Percentiles rank a stretch among this genome's conserved stretches.
phyloP scores from a whole-genome alignment of 192 early-diverging fungal genomes.

The Dimargaris cristalligena region DNA sequence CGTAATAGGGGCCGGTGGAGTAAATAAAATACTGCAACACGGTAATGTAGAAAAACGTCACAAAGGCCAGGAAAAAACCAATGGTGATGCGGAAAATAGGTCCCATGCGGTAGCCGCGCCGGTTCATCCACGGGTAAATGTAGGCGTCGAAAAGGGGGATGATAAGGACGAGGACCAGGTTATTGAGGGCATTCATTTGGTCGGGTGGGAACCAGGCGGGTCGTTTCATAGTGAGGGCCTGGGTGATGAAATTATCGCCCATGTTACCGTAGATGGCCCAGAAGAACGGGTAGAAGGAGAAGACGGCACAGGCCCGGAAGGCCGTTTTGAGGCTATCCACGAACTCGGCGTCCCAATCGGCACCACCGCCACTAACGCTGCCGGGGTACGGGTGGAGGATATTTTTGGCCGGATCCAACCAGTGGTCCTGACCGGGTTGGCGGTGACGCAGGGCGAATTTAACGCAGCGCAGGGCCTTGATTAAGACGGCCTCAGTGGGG shows the following conservation, averaged over 20 bases:
- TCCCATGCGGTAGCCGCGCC: conserved; percentile 29
- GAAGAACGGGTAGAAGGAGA: conserved; percentile 20
- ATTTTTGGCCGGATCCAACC: conserved; percentile 3
- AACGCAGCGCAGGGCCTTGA: conserved; percentile 24
- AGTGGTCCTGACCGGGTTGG: conserved; percentile 1
- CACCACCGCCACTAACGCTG: background rate
- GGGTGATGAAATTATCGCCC: conserved; percentile 40
- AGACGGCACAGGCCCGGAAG: conserved; percentile 20
- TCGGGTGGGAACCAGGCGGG: conserved; percentile 40
- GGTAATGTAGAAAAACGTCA: conserved; percentile 42
- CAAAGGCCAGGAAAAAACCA: conserved; percentile 41
- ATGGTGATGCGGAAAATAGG: conserved; percentile 46
- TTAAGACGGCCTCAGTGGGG: conserved; percentile 40
- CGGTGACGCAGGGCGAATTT: conserved; percentile 15
- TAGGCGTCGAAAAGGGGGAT: conserved; percentile 51
- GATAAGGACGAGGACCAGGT: conserved; percentile 44
- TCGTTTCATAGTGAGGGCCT: conserved; percentile 35
- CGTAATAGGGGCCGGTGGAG: conserved; percentile 32
- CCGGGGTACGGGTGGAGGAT: background rate
- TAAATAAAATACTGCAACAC: conserved; percentile 46
- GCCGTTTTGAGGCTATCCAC: conserved; percentile 18
- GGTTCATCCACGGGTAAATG: conserved; percentile 40
- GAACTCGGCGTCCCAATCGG: conserved; percentile 16
- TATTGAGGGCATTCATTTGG: conserved; percentile 48
- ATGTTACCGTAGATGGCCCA: conserved; percentile 39